A percentile compares a stretch with the other conserved stretches of the same genome.
Evolutionary conservation across 129 eudicot species (phyloP).

Genomic region (Chrysanthemum makinoi): DNA sequence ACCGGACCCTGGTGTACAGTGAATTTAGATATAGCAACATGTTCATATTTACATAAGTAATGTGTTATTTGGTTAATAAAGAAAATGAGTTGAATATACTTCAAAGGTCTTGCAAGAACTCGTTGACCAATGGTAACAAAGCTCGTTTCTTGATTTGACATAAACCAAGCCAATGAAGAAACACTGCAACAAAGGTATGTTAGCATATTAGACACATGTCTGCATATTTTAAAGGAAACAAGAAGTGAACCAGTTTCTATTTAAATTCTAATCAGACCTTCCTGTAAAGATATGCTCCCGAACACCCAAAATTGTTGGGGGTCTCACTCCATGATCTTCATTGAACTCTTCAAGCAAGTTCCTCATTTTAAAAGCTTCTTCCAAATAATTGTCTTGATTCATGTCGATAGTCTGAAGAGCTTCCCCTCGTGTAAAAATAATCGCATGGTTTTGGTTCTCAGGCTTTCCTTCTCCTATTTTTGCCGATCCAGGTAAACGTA

Average conservation of each 20-base stretch:
- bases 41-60: conserved; percentile 1
- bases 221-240: conserved; percentile 8
- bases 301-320: conserved; percentile 82
- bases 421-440: conserved; percentile 90
- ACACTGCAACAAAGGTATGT: conserved; percentile 54
- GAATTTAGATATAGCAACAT: conserved; percentile 2
- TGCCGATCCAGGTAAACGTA: conserved; percentile 31
- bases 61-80: neutral
- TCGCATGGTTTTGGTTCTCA: conserved; percentile 98
- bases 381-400: conserved; percentile 99
- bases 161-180: conserved; percentile 98
- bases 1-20: conserved; percentile 69
- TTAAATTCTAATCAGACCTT: conserved; percentile 40
- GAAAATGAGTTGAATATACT: conserved; percentile 34
- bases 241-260: neutral
- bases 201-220: conserved; percentile 1
- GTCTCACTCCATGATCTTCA: conserved; percentile 74
- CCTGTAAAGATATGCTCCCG: conserved; percentile 94
- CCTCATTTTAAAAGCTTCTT: conserved; percentile 96
- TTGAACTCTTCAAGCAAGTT: conserved; percentile 84
- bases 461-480: conserved; percentile 99
- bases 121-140: conserved; percentile 93
- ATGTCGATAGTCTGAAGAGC: conserved; percentile 98
- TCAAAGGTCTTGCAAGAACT: conserved; percentile 80
- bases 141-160: conserved; percentile 95